phyloP scores from a whole-genome alignment of 208 protist genomes.

The Angomonas ambiguus region DNA sequence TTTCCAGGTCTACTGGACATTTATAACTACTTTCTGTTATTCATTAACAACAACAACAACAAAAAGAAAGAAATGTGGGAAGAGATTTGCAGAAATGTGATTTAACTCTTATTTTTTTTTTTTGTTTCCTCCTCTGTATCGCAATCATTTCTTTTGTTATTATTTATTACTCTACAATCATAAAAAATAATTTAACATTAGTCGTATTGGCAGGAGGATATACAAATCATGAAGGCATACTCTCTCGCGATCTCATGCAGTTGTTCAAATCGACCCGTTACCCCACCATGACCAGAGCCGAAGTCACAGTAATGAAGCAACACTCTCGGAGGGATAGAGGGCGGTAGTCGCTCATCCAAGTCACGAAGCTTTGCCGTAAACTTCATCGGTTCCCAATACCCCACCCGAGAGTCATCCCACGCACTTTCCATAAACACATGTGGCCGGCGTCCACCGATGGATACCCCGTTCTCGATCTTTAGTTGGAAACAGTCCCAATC shows the following conservation, averaged over 20 bases:
- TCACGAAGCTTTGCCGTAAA: conserved; percentile 39
- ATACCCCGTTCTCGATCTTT: not conserved
- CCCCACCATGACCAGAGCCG: conserved; percentile 46
- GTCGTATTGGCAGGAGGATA: not conserved
- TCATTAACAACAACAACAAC: not conserved
- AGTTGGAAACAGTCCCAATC: not conserved
- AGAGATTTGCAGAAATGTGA: not conserved
- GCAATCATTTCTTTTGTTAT: not conserved
- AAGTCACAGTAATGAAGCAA: conserved; percentile 60
- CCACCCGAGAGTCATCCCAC: conserved; percentile 58
- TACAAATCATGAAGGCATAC: conserved; percentile 49
- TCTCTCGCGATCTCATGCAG: conserved; percentile 56
- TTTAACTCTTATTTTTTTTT: not conserved
- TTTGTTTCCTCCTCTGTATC: not conserved
- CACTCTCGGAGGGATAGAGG: not conserved
- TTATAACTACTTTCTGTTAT: not conserved
- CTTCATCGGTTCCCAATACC: conserved; percentile 64
- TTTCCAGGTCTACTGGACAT: conserved; percentile 63
- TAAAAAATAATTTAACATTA: not conserved
- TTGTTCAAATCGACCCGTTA: conserved; percentile 52
- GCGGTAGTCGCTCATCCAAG: not conserved
- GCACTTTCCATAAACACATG: conserved; percentile 62
- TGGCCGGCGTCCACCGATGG: conserved; percentile 9
- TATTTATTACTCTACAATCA: not conserved
- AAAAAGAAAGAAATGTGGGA: not conserved